These are phyloP conservation scores for Rhizopogon vinicolor DNA, from an alignment of 768 basidiomycete species.

Conservation along the genomic window DNA sequence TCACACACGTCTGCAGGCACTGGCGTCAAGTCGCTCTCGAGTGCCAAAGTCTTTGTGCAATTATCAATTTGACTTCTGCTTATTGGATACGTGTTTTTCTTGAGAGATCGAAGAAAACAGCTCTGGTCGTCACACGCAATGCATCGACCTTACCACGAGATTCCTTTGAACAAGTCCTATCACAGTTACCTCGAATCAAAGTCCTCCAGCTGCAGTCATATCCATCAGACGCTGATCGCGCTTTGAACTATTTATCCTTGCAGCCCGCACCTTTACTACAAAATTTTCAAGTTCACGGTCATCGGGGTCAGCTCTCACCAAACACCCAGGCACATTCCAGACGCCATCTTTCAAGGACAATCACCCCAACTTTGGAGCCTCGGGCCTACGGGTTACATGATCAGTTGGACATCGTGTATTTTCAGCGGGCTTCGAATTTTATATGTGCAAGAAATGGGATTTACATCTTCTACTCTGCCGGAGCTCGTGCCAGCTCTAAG, in stretches of 20 bases:
- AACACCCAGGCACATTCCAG: constrained; percentile 17
- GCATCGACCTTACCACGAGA: constrained; percentile 19
- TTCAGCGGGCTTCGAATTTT: constrained; percentile 30
- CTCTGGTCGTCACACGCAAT: constrained; percentile 13
- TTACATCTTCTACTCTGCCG: constrained; percentile 4
- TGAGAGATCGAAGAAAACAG: constrained; percentile 34
- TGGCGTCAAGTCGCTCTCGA: constrained; percentile 42
- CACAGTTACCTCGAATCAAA: constrained; percentile 24
- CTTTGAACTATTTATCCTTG: constrained; percentile 7
- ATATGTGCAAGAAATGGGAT: constrained; percentile 21
- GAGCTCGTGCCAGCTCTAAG: constrained; percentile 28
- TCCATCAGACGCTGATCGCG: constrained; percentile 23
- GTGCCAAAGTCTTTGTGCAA: constrained; percentile 37
- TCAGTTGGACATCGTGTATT: constrained; percentile 30
- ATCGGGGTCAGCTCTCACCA: constrained; percentile 13
- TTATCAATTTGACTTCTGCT: constrained; percentile 5
- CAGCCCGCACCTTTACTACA: not conserved
- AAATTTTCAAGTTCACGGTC: constrained; percentile 6
- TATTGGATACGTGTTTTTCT: constrained; percentile 27
- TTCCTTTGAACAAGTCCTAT: constrained; percentile 19
- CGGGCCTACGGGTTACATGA: constrained; percentile 23
- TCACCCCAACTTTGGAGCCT: constrained; percentile 26
- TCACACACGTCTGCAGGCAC: constrained; percentile 21
- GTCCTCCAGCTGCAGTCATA: constrained; percentile 19
- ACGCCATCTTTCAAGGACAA: constrained; percentile 24